Evolutionary conservation across 768 basidiomycete genomes (phyloP), one percentile per base, ranked within the genome.

Genomic region (Neoboletus brunneissimus): DNA sequence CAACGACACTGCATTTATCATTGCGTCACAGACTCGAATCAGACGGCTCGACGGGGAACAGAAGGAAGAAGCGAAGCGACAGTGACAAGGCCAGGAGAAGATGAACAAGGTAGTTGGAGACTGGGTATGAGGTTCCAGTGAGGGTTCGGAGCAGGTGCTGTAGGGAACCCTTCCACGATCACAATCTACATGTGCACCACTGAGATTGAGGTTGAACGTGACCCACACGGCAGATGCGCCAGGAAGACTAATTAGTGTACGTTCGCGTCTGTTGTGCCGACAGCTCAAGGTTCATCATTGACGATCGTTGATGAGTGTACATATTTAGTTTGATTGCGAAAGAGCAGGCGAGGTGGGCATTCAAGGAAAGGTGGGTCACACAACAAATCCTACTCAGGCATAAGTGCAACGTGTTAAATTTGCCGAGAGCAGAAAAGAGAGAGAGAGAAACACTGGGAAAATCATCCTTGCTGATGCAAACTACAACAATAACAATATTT

Each of bases 1-100:
- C 3, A 3, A 20, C 18, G 13, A 32, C 43, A 4, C 12, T 32
- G 16, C 20, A 12, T 13, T 12, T 6, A 40, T 22, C 20, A 29
- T n/a, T 12, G n/a, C 18, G 20, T 32, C 27, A 16, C 13, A 64
- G 64, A 22, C 51, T 15, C 56, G 52, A 29, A 56, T 64, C 32
- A 55, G 54, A 38, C 13, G n/a, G 22, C 54, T 64, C 38, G 64
- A 66, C 8, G 29, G 3, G 35, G 54, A 44, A 15, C 5, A 35
- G 13, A 9, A 4, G 23, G 34, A 42, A 20, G 38, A 48, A 12
- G 22, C 6, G 13, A 20, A 46, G 32, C n/a, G 13, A 4, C 13
- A 34, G 2, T 45, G 25, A 52, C 12, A 12, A 35, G 20, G 41
- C 20, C 22, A 12, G 10, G 29, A 43, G n/a, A 18, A 10, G 12